Evolutionary conservation across 2,329 filamentous ascomycete species (phyloP), one percentile per base, ranked within the genome.

Genomic region (Pseudogymnoascus sp.): DNA sequence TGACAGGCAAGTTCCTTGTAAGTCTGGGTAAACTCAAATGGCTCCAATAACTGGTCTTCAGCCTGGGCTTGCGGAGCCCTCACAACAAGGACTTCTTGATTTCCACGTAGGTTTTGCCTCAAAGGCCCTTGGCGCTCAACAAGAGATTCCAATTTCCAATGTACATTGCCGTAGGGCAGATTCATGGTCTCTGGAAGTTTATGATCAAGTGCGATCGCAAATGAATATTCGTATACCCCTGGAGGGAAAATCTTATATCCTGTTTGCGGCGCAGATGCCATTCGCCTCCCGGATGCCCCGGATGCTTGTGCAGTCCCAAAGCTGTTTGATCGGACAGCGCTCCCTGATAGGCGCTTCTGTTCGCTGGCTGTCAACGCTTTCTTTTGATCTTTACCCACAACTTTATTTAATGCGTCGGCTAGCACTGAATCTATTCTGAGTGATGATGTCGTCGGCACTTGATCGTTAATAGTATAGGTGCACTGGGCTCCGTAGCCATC

Each of bases 141-240:
- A 16, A 81, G 78, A 6, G 85, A 86, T 70, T 90, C 87, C 12
- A 90, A 72, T 67, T 88, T 84, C 72, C 89, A 90, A 63, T 82
- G 85, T 22, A 90, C 86, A 16, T 78, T 84, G 14, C 86, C 87
- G n/a, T 88, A 76, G 39, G 88, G 86, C 20, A 88, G 84, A 63
- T 86, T 83, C 63, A 89, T 88, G 0, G 86, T 88, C 70, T 90
- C 87, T 0, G 86, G 84, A 22, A 89, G 78, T 60, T 86, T 86
- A 62, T 87, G 89, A 70, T 96, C 92, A 58, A 96, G 82, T 14
- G 85, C 90, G 22, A 93, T 81, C 69, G 97, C 93, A 41, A 94
- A 96, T 64, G 87, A 87, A 43, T 73, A 73, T 57, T 73, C 71
- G 59, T 72, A 73, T 11, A 70, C 62, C 33, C 71, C 71, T 11